These are phyloP conservation scores for Cubamyces lactineus DNA, from an alignment of 768 basidiomycete species.

Conservation along the genomic window DNA sequence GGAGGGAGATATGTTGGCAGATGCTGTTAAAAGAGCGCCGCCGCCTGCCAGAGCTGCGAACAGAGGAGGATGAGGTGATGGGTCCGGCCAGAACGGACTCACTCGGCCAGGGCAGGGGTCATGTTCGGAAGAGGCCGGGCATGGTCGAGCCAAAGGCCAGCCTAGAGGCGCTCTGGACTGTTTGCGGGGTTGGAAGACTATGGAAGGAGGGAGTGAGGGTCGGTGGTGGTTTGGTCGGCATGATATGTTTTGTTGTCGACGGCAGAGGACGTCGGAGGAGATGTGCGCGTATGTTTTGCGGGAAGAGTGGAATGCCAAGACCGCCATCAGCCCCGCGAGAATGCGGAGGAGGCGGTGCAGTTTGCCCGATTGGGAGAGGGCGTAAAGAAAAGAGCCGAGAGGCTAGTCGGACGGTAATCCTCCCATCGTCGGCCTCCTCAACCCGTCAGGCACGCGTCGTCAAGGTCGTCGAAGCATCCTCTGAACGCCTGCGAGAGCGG, in stretches of 20 bases:
- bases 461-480: neutral
- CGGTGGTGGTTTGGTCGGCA: no score
- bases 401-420: no score
- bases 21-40: neutral
- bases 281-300: neutral
- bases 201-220: no score
- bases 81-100: neutral
- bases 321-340: neutral
- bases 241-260: neutral
- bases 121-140: neutral
- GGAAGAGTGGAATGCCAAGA: neutral
- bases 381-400: neutral
- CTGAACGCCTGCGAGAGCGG: neutral
- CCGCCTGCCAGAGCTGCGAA: neutral
- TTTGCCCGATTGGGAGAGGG: neutral
- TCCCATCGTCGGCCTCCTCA: neutral
- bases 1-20: neutral
- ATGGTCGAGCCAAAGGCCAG: no score
- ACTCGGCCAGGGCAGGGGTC: neutral
- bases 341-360: constrained; percentile 12
- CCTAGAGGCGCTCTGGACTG: neutral
- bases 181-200: no score
- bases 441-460: neutral
- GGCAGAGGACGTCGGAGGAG: neutral
- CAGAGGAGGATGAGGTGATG: neutral